phyloP scores from a whole-genome alignment of 164 flowering plant genomes.

The Malania oleifera region DNA sequence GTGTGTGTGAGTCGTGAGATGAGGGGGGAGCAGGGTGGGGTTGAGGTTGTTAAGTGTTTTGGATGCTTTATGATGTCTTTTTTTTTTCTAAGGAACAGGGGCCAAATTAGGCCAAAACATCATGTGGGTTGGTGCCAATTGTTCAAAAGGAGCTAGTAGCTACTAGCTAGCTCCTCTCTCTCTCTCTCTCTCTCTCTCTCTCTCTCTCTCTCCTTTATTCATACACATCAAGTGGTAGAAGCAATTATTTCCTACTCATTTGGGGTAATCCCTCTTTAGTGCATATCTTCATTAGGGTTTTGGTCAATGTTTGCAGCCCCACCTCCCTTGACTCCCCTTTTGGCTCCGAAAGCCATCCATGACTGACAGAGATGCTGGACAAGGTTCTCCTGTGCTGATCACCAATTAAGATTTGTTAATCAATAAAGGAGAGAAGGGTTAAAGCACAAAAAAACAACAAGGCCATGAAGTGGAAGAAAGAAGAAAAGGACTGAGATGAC shows the following conservation, averaged over 20 bases:
- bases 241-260: conserved; percentile 34
- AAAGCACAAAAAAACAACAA: neutral
- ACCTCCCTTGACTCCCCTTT: conserved; percentile 18
- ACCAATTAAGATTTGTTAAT: conserved; percentile 1
- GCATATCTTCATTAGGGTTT: conserved; percentile 18
- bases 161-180: no score
- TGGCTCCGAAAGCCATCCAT: neutral
- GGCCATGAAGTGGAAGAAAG: neutral
- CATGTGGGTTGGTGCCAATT: conserved; percentile 13
- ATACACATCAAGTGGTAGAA: conserved; percentile 9
- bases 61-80: conserved; percentile 18
- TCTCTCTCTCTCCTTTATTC: conserved; percentile 5
- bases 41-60: conserved; percentile 9
- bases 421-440: neutral
- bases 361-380: neutral
- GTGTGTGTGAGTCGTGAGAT: neutral
- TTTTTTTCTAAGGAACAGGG: neutral
- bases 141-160: conserved; percentile 7
- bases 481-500: neutral
- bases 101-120: conserved; percentile 6
- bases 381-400: no score
- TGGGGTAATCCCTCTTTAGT: conserved; percentile 6
- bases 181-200: no score
- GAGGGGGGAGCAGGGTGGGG: conserved; percentile 11
- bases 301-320: conserved; percentile 18